phyloP scores from a whole-genome alignment of 495 filamentous ascomycete genomes.

The Neurospora cerealis region DNA sequence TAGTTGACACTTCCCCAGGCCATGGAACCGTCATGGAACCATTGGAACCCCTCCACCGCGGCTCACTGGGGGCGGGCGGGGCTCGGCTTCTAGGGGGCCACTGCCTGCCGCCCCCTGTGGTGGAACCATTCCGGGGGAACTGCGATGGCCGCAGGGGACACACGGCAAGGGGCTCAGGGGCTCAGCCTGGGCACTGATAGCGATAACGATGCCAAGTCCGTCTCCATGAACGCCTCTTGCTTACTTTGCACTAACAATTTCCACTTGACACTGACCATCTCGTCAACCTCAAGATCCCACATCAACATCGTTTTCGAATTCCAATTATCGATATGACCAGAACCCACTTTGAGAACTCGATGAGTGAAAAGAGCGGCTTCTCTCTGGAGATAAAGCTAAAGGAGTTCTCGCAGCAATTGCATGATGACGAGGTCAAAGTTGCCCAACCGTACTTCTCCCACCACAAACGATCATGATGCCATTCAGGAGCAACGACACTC shows the following conservation, averaged over 20 bases:
- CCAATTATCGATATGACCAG: background rate
- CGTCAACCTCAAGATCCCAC: background rate
- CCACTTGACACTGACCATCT: background rate
- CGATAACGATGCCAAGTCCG: background rate
- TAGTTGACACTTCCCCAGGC: background rate
- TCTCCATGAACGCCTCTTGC: background rate
- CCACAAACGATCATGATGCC: background rate
- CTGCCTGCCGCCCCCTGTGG: background rate
- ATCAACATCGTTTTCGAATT: background rate
- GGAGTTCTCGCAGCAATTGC: background rate
- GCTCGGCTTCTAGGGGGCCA: background rate
- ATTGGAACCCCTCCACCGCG: background rate
- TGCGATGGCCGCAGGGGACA: background rate
- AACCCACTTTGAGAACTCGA: background rate
- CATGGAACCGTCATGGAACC: background rate
- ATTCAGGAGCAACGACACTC: background rate
- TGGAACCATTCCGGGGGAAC: background rate
- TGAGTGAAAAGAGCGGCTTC: background rate
- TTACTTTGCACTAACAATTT: background rate
- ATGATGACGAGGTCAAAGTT: background rate
- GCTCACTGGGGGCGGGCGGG: background rate
- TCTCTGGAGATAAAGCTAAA: background rate
- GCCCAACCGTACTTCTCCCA: background rate
- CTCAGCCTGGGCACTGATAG: background rate
- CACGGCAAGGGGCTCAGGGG: background rate